Evolutionary conservation across 805 yeast genomes (phyloP).

Genomic region (Nakazawaea laoshanensis): DNA sequence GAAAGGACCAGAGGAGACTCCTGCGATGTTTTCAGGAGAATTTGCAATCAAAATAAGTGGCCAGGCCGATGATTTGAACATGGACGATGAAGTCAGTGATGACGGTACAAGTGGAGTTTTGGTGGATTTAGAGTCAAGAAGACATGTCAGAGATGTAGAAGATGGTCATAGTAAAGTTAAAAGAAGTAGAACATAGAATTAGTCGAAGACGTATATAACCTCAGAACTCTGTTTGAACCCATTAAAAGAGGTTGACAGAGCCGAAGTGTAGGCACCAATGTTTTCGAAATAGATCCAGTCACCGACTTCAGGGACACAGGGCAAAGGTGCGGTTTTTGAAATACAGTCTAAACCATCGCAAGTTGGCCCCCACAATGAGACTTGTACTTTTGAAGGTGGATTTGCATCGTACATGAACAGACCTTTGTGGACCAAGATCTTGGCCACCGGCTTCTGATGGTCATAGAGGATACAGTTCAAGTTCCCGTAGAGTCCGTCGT

Average conservation of each 20-base stretch:
- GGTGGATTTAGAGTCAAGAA: conserved; percentile 11
- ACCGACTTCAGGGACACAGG: conserved; percentile 63
- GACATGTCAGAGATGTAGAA: conserved; percentile 1
- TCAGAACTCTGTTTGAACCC: conserved; percentile 65
- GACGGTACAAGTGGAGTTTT: conserved; percentile 15
- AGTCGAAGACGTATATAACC: conserved; percentile 50
- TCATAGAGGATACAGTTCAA: conserved; percentile 90
- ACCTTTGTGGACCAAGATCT: conserved; percentile 50
- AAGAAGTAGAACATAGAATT: conserved; percentile 4
- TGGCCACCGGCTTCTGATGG: conserved; percentile 74
- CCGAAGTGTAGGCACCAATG: conserved; percentile 87
- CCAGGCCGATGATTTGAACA: conserved; percentile 19
- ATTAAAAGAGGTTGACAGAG: conserved; percentile 89
- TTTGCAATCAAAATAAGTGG: conserved; percentile 11
- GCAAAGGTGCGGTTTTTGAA: conserved; percentile 39
- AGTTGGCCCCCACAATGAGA: conserved; percentile 96
- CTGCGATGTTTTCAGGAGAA: too few relatives aligned
- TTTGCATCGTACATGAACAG: conserved; percentile 28
- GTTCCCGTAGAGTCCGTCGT: conserved; percentile 94
- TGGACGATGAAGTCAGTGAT: conserved; percentile 8
- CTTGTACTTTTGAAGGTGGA: conserved; percentile 18
- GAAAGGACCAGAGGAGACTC: too few relatives aligned
- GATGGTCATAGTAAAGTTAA: conserved; percentile 3
- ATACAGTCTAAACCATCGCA: conserved; percentile 95
- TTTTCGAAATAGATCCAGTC: conserved; percentile 87